Evolutionary conservation across 768 basidiomycete genomes (phyloP).

Genomic region (Lentinula lateritia): DNA sequence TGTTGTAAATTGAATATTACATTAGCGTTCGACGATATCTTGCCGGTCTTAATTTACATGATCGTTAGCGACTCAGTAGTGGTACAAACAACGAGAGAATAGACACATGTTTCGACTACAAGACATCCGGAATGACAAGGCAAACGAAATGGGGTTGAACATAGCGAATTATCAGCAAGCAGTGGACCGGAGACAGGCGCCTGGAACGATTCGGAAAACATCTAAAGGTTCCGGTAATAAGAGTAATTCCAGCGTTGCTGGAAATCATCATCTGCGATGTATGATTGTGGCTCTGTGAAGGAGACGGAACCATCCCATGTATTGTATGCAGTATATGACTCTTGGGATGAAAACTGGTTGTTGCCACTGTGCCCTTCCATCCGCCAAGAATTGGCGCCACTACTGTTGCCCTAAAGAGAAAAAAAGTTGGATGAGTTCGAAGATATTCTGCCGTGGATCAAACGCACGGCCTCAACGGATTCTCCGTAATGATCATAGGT

Average conservation of each 20-base stretch:
- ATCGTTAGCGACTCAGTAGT: too few species aligned
- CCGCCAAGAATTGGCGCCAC: neutral
- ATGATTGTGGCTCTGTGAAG: neutral
- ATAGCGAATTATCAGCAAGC: too few species aligned
- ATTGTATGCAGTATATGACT: neutral
- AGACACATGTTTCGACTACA: too few species aligned
- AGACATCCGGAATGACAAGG: too few species aligned
- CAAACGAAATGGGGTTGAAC: too few species aligned
- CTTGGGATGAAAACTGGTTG: neutral
- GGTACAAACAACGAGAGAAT: too few species aligned
- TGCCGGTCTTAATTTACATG: too few species aligned
- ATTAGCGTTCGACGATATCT: too few species aligned
- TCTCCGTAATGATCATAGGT: neutral
- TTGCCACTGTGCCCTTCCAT: neutral
- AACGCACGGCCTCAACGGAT: neutral
- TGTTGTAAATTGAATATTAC: too few species aligned
- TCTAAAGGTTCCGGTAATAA: neutral
- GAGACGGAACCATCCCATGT: neutral
- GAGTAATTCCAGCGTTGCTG: neutral
- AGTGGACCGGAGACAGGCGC: too few species aligned
- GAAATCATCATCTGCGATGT: neutral
- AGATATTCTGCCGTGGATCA: neutral
- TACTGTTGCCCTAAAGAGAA: neutral
- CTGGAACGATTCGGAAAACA: neutral
- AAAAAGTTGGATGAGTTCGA: neutral